A percentile compares a stretch with the other conserved stretches of the same genome.
These are phyloP conservation scores for Lenzites betulinus DNA, from an alignment of 768 basidiomycete species.

Conservation along the genomic window DNA sequence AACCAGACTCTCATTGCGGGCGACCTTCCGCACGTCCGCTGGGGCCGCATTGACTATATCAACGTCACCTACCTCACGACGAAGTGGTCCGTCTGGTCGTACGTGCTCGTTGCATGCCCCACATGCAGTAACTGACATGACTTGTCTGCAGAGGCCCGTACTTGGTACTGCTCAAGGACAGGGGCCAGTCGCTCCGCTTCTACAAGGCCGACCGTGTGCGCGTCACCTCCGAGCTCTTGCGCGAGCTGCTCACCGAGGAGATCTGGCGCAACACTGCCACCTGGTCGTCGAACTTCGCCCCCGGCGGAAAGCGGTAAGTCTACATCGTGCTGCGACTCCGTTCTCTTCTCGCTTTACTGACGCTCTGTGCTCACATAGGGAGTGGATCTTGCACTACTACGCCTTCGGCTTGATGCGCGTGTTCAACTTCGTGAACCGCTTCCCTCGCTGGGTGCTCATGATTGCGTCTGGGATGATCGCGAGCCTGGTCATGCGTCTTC, in stretches of 20 bases:
- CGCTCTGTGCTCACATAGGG: conserved; percentile 43
- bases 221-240: conserved; percentile 58
- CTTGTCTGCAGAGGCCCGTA: conserved; percentile 63
- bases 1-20: conserved; percentile 59
- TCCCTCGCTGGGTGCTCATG: conserved; percentile 78
- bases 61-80: conserved; percentile 83
- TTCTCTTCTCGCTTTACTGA: neutral
- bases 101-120: conserved; percentile 31
- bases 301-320: conserved; percentile 73
- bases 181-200: conserved; percentile 82
- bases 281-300: conserved; percentile 71
- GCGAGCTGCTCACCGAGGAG: conserved; percentile 66
- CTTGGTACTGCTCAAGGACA: conserved; percentile 67
- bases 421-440: conserved; percentile 52
- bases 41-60: conserved; percentile 87
- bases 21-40: conserved; percentile 72
- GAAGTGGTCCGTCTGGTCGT: conserved; percentile 88
- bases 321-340: conserved; percentile 1
- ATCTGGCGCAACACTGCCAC: conserved; percentile 62
- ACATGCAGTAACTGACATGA: neutral
- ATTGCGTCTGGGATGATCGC: conserved; percentile 64
- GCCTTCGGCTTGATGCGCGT: conserved; percentile 49
- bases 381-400: conserved; percentile 64
- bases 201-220: conserved; percentile 65
- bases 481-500: conserved; percentile 63